Conservation (phyloP, 805 yeast genomes). For the Candida palmyrensis region DNA sequence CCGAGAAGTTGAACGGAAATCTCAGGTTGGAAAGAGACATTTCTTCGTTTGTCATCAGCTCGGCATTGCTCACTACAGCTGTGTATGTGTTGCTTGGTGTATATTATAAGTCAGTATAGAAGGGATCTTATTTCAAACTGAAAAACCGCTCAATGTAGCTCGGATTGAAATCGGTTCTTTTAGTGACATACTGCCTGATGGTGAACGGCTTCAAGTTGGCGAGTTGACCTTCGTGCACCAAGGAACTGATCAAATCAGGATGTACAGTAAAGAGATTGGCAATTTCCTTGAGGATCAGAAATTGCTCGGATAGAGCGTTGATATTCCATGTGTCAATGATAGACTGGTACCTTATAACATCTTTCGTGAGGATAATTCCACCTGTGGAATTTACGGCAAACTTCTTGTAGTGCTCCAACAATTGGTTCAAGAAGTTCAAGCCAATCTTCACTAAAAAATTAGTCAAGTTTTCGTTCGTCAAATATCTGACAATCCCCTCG, state of each 20-base stretch:
- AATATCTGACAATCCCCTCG: constrained; percentile 32
- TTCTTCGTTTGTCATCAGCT: constrained; percentile 3
- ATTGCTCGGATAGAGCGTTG: constrained; percentile 53
- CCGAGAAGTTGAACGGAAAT: too few relatives aligned
- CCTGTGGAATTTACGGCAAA: constrained; percentile 77
- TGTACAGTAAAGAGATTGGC: constrained; percentile 84
- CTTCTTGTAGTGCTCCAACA: constrained; percentile 70
- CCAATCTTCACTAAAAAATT: constrained; percentile 56
- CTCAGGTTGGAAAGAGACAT: constrained; percentile 3
- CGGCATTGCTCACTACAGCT: neutral
- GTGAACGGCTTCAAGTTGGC: constrained; percentile 58
- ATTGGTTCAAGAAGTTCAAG: constrained; percentile 45
- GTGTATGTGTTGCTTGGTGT: constrained; percentile 6
- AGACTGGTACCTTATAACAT: constrained; percentile 70
- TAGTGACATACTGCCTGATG: constrained; percentile 60
- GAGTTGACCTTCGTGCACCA: constrained; percentile 77
- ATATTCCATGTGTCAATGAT: constrained; percentile 65
- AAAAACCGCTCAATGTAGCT: constrained; percentile 45
- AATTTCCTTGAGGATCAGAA: constrained; percentile 71
- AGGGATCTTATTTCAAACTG: constrained; percentile 14
- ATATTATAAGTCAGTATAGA: constrained; percentile 6
- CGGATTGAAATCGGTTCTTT: constrained; percentile 65
- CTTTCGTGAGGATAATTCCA: constrained; percentile 77
- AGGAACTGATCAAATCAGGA: constrained; percentile 69
- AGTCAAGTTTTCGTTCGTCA: constrained; percentile 40